A percentile compares a stretch with the other conserved stretches of the same genome.
These are phyloP conservation scores for Ophiocordyceps camponoti-saundersi DNA, from an alignment of 2,329 filamentous ascomycete species.

Conservation along the genomic window DNA sequence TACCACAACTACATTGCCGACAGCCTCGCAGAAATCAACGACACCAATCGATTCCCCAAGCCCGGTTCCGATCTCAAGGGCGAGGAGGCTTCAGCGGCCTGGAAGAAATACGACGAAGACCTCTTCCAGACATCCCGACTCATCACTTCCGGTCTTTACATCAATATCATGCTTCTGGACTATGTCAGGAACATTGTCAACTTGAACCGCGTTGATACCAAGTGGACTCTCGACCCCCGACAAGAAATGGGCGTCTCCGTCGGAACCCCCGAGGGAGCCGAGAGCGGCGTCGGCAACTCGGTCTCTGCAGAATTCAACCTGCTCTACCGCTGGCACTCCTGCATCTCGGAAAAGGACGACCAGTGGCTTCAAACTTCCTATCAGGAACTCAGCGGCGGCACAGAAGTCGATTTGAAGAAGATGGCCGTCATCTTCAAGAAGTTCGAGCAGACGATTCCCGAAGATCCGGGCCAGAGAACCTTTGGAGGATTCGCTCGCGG, in stretches of 20 bases:
- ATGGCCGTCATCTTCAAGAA: slow-evolving; percentile 45
- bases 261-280: slow-evolving; percentile 38
- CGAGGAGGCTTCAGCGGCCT: slow-evolving; percentile 32
- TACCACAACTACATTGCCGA: slow-evolving; percentile 81
- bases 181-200: slow-evolving; percentile 68
- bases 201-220: slow-evolving; percentile 38
- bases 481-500: slow-evolving; percentile 52
- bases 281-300: slow-evolving; percentile 62
- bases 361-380: slow-evolving; percentile 64
- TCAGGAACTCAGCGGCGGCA: slow-evolving; percentile 35
- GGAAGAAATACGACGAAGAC: slow-evolving; percentile 59
- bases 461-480: slow-evolving; percentile 50
- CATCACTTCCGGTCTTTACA: slow-evolving; percentile 57
- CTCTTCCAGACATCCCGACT: slow-evolving; percentile 64
- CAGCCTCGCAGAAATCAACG: slow-evolving; percentile 76
- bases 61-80: slow-evolving; percentile 32
- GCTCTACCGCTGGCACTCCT: slow-evolving; percentile 75
- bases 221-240: slow-evolving; percentile 68
- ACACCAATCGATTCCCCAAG: slow-evolving; percentile 58
- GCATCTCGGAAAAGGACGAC: slow-evolving; percentile 55
- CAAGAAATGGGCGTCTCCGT: slow-evolving; percentile 43
- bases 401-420: slow-evolving; percentile 38
- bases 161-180: slow-evolving; percentile 62
- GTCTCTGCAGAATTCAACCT: slow-evolving; percentile 83
- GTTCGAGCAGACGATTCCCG: slow-evolving; percentile 41